Conservation (phyloP, 371 early-diverging fungal species). For the Lichtheimia corymbifera region DNA sequence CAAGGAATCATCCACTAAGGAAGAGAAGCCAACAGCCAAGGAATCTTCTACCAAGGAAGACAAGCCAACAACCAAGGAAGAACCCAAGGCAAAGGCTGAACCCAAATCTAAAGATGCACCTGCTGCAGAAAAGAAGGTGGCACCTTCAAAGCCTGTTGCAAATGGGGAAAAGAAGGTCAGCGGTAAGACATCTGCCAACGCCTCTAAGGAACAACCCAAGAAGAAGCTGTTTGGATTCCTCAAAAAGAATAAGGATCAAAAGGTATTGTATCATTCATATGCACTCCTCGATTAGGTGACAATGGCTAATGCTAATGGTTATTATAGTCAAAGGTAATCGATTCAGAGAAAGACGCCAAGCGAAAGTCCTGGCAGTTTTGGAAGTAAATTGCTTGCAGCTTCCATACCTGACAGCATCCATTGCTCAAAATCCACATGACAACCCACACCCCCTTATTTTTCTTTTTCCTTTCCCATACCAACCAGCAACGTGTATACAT, state of each 20-base stretch:
- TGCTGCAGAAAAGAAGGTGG: not conserved
- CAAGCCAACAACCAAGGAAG: not conserved
- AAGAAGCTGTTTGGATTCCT: conserved; percentile 2
- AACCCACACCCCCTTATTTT: too few relatives aligned
- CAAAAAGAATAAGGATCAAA: conserved; percentile 1
- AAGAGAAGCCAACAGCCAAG: not conserved
- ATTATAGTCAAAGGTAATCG: not conserved
- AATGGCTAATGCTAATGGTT: not conserved
- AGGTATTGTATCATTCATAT: not conserved
- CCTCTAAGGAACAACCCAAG: not conserved
- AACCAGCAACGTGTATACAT: too few relatives aligned
- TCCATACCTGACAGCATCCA: too few relatives aligned
- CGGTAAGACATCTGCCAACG: not conserved
- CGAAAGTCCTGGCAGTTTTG: conserved; percentile 3
- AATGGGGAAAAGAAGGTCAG: not conserved
- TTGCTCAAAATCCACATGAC: too few relatives aligned
- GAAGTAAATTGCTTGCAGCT: not conserved
- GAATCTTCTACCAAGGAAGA: not conserved
- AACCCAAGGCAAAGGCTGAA: not conserved
- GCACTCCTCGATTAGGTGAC: not conserved
- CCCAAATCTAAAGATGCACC: not conserved
- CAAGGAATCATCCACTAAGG: not conserved
- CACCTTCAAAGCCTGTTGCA: not conserved
- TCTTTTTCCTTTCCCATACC: too few relatives aligned
- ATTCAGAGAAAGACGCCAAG: not conserved